Base-by-base conservation (phyloP, 2,329 filamentous ascomycete species). In the Alternaria consortialis region DNA sequence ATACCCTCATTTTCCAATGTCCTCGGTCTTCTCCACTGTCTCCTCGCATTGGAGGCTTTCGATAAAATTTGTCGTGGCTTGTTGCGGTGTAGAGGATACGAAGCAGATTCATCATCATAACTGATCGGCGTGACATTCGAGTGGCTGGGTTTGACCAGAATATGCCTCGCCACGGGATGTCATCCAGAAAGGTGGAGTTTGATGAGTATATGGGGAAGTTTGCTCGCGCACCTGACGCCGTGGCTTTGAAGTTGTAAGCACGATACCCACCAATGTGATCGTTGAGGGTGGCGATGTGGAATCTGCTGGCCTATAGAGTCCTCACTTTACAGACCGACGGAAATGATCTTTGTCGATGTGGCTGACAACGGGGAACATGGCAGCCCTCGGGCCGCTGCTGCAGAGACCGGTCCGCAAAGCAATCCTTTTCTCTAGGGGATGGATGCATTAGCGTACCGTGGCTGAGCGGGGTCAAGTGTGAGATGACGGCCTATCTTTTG, bases 91-190 rank as follows among this genome's bases (percentile, higher is more conserved):
- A 23, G 12, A 47, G 42, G 32, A 55, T 54, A 58, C 56, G 56
- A 53, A 27, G n/a, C 7, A 37, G 13, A 11, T 8, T 43, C 40
- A 36, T 46, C 17, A 32, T 58, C 40, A 34, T 29, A 34, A 17
- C 47, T 58, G 39, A 39, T 32, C 47, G 55, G 55, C 55, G 46
- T 53, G 23, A 15, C 27, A 40, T 31, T 53, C 42, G 12, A 44
- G 17, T 40, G 25, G 20, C 12, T 42, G 17, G 17, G 42, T 23
- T 32, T 42, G 8, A 15, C 37, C 12, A 37, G 40, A 40, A 20
- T 40, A 47, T 42, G 50, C 32, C 51, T 39, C 50, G 4, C 13
- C 20, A 32, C 50, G 7, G 42, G 17, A 37, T 34, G 34, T 9
- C 7, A 11, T 48, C 25, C 39, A 9, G 27, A 53, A 25, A 31